Percentiles rank a stretch among this genome's conserved stretches.
These are phyloP conservation scores for Neurospora sublineolata DNA, from an alignment of 495 filamentous ascomycete species.

Conservation along the genomic window DNA sequence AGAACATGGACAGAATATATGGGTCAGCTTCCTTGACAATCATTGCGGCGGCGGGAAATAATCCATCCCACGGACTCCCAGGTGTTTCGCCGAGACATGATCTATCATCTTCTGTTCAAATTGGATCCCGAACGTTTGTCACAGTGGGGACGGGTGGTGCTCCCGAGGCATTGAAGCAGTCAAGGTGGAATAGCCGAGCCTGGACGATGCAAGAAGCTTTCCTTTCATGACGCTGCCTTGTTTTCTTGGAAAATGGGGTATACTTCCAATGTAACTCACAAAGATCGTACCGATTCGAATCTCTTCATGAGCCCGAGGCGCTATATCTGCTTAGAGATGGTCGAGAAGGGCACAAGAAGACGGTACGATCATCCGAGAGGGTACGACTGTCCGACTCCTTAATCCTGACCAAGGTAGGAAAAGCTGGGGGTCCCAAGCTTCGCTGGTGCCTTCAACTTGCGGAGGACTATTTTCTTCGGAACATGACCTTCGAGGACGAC, in stretches of 20 bases:
- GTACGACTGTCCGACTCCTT: not conserved
- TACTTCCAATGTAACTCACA: conserved; percentile 25
- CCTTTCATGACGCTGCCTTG: not conserved
- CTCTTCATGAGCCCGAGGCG: rapidly evolving
- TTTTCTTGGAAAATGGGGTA: conserved; percentile 14
- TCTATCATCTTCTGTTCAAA: not conserved
- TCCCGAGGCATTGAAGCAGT: not conserved
- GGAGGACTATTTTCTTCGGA: not conserved
- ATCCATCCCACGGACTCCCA: not conserved
- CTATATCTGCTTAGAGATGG: not conserved
- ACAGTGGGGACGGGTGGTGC: not conserved
- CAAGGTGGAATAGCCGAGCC: not conserved
- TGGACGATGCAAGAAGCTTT: not conserved
- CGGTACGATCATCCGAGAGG: too few species aligned
- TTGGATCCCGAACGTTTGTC: not conserved
- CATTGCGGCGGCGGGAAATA: not conserved
- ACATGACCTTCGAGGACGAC: not conserved
- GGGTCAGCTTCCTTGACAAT: not conserved
- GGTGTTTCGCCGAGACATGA: not conserved
- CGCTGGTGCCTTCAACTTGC: not conserved
- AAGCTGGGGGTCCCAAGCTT: not conserved
- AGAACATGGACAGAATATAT: not conserved
- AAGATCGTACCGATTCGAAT: not conserved
- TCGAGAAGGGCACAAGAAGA: too few species aligned
- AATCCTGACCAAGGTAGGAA: not conserved